Evolutionary conservation across 805 yeast species (phyloP), one percentile per base, ranked within the genome.

Genomic region (Blastobotrys attinorum): DNA sequence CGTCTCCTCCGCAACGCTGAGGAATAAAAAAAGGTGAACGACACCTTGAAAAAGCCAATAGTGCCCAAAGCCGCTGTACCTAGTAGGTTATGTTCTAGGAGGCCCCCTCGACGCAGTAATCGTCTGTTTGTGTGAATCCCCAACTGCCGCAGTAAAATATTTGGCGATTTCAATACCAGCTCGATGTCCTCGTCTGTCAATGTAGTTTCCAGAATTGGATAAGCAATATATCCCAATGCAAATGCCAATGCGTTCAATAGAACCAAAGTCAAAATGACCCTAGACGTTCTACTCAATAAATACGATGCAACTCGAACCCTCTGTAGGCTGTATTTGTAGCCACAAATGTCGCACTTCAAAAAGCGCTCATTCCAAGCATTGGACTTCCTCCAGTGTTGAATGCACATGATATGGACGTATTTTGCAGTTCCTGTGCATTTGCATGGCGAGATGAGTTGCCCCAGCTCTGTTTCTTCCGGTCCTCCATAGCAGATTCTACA

Each of bases 401-500:
- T 33, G 16, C 41, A 39, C 25, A 39, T 29, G 15, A 39, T 27
- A 31, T 39, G 41, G 22, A 39, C 41, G 20, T 39, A 39, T 39
- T 29, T 39, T 4, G 41, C 15, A 8, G 41, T 39, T 3, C 41
- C 41, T 4, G 41, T 18, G 25, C 41, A 39, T 20, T 39, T 39
- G 35, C 41, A 39, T 11, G 41, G 41, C 21, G 41, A 39, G n/a
- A 39, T 39, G 2, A 39, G 35, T 17, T 35, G 34, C 6, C 41
- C 41, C 3, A 16, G 18, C 15, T 27, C 35, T 3, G 25, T 18
- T 6, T 39, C 41, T 10, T 29, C 35, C 10, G 27, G 35, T 3
- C 20, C 18, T 2, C 41, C 41, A 16, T 17, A 31, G 16, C 41
- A 39, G 22, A 39, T 39, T 20, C 41, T 23, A 13, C 41, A 39